Evolutionary conservation across 2,329 filamentous ascomycete genomes (phyloP).

Genomic region (Diplodia mutila): DNA sequence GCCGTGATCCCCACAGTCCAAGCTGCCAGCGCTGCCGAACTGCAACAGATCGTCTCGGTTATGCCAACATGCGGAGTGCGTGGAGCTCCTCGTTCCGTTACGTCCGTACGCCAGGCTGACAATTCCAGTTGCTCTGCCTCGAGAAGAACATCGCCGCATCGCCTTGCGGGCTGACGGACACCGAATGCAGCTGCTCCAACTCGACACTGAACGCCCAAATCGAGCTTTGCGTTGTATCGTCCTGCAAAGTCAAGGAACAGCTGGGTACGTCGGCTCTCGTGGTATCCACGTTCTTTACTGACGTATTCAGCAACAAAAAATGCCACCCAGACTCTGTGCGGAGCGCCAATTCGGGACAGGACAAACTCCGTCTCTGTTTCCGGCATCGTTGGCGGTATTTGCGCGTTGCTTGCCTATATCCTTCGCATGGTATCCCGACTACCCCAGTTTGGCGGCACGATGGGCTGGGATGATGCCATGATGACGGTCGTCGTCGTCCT

Average conservation of each 20-base stretch:
- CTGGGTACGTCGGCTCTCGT: slow-evolving; percentile 31
- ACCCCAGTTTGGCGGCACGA: slow-evolving; percentile 40
- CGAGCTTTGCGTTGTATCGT: slow-evolving; percentile 31
- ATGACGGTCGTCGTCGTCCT: slow-evolving; percentile 45
- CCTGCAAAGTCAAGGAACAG: slow-evolving; percentile 34
- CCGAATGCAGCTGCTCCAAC: slow-evolving; percentile 34
- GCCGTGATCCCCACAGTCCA: slow-evolving; percentile 7
- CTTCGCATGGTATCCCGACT: slow-evolving; percentile 43
- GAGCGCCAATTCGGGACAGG: slow-evolving; percentile 41
- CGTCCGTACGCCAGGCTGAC: slow-evolving; percentile 13
- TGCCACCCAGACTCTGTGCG: slow-evolving; percentile 41
- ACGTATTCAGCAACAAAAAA: slow-evolving; percentile 44
- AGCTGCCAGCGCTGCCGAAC: slow-evolving; percentile 4
- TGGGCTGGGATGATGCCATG: slow-evolving; percentile 46
- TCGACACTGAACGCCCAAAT: slow-evolving; percentile 30
- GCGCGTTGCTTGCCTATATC: slow-evolving; percentile 40
- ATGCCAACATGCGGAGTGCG: slow-evolving; percentile 21
- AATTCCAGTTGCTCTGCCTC: slow-evolving; percentile 33
- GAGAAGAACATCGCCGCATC: slow-evolving; percentile 32
- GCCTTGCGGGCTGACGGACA: slow-evolving; percentile 34
- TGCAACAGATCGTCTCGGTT: slow-evolving; percentile 5
- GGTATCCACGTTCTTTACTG: background rate
- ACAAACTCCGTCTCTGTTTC: slow-evolving; percentile 39
- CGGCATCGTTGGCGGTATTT: slow-evolving; percentile 39
- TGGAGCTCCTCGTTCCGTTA: background rate